Conservation (phyloP, 2,329 filamentous ascomycete species). For the Cladosporium phlei region DNA sequence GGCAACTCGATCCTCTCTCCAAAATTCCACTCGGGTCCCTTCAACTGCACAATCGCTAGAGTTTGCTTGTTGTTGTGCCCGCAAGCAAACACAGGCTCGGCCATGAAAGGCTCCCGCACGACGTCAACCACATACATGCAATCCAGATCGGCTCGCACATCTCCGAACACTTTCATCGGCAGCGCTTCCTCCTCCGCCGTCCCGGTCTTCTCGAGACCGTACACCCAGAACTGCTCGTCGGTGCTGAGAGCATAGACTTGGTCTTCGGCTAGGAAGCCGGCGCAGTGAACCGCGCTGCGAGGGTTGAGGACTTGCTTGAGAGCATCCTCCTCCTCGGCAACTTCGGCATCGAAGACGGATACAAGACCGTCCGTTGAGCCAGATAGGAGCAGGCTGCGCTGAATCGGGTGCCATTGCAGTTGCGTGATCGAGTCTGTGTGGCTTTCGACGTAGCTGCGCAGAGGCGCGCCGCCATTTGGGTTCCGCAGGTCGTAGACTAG, state of each 20-base stretch:
- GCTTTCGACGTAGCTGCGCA: constrained; percentile 41
- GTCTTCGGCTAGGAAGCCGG: constrained; percentile 62
- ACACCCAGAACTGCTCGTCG: constrained; percentile 72
- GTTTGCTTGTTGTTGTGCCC: constrained; percentile 28
- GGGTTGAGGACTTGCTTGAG: constrained; percentile 75
- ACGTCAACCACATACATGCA: constrained; percentile 73
- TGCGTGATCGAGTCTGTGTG: constrained; percentile 58
- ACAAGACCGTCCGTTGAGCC: constrained; percentile 76
- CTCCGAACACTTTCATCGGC: constrained; percentile 58
- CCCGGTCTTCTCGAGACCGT: constrained; percentile 61
- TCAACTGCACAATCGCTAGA: constrained; percentile 25
- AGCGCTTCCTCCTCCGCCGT: constrained; percentile 50
- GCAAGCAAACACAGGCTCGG: constrained; percentile 26
- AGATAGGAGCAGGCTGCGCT: constrained; percentile 61
- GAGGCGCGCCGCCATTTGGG: constrained; percentile 26
- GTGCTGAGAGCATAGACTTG: constrained; percentile 70
- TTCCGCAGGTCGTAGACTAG: constrained; percentile 40
- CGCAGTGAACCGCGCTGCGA: constrained; percentile 67
- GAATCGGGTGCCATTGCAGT: constrained; percentile 41
- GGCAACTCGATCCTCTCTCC: constrained; percentile 30
- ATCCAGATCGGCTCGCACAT: constrained; percentile 59
- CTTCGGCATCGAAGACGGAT: constrained; percentile 67
- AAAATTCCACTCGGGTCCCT: constrained; percentile 25
- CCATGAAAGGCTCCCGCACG: constrained; percentile 39
- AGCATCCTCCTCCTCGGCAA: constrained; percentile 71